Evolutionary conservation across 768 basidiomycete species (phyloP), one percentile per base, ranked within the genome.

Genomic region (Cystobasidium tubakii): DNA sequence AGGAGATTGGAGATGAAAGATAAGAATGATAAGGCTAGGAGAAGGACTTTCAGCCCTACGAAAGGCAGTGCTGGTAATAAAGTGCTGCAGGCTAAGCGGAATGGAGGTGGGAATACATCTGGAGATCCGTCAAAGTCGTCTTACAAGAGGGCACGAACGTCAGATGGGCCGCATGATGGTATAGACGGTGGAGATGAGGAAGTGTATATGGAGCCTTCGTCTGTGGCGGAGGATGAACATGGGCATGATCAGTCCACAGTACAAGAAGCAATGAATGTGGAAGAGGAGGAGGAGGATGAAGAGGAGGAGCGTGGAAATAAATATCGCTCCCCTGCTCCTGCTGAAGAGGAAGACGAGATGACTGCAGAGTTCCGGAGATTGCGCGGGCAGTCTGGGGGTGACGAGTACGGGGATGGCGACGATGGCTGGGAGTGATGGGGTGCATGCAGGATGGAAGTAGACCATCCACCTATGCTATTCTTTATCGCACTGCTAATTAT

Each of bases 271-370:
- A 29, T 60, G 27, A 25, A 60, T 25, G 15, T 60, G 57, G 57
- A 60, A 23, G 17, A 60, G 57, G 57, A 60, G 27, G 57, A 60
- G 57, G 63, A 36, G 1, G 63, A 65, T 6, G 63, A 42, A 29
- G 63, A 65, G 33, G 63, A 65, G 36, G 31, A 65, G 7, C 31
- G 39, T 21, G 63, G 31, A 25, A 6, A 63, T 15, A 31, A 42
- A 19, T 13, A 31, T 31, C 57, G 29, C 33, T 12, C 33, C 29
- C 25, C 33, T 4, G 12, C 57, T 60, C 57, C 23, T 6, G 19
- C 34, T 44, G 66, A 67, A n/a, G 69, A 55, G n/a, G 69, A 71
- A 36, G 69, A 71, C 42, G 69, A 71, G 13, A 39, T 57, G 69
- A 71, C 55, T 34, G 53, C 54, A 2, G 69, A 71, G 34, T 71